Evolutionary conservation across 179 eudicot genomes (phyloP), one percentile per base, ranked within the genome.

Genomic region (Patellifolia procumbens): DNA sequence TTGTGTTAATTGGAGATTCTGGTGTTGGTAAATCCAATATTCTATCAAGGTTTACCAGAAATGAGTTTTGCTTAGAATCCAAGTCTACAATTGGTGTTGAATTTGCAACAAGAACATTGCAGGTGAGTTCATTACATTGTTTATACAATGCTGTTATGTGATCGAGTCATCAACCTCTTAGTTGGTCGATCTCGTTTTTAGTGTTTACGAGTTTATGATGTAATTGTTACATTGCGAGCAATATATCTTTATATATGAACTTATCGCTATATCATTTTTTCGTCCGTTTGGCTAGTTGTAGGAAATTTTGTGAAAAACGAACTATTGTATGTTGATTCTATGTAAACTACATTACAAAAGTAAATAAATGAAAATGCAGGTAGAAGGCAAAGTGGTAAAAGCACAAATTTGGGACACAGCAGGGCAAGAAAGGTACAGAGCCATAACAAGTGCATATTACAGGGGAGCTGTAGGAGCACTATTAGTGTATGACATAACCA

Each of bases 341-440:
- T n/a, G n/a, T n/a, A n/a, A n/a, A n/a, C n/a, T n/a, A n/a, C n/a
- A n/a, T n/a, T n/a, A n/a, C n/a, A n/a, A n/a, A n/a, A n/a, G n/a
- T n/a, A n/a, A 58, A 51, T 16, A 9, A 60, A 46, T 46, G 10
- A 3, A 71, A 76, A 1, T 49, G 64, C 73, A 81, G 84, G 78
- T 81, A 34, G 84, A 81, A 69, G 81, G 84, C 20, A 81, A 81
- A 53, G 78, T 74, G 24, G 81, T 81, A 29, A 81, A 81, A 55
- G 81, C 81, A 15, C 84, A 81, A 69, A 81, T 81, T 73, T 81
- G 84, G 84, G 84, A 81, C 78, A 81, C 81, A 67, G 81, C 84
- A 51, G 84, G 84, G 24, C 84, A 81, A 81, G 84, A 77, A n/a
- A 77, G 81, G 75, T 81, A 77, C 74, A 37, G 84, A 74, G 84